Percentiles rank a stretch among this genome's conserved stretches.
Conservation (phyloP, 1,284 basidiomycete genomes). For the Thelephora terrestris region DNA sequence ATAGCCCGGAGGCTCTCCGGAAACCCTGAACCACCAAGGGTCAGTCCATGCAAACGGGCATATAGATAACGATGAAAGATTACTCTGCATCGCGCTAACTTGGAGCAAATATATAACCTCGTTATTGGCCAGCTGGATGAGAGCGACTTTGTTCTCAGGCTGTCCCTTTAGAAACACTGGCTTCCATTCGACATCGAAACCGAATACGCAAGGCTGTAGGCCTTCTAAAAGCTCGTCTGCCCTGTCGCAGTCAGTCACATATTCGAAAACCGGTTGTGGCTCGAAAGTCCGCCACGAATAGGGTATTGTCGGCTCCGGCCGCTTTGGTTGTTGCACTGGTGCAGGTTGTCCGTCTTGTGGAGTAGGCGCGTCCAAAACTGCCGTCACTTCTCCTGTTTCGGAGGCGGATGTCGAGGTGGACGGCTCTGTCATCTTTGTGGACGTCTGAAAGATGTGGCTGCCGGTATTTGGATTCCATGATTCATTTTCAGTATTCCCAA, state of each 20-base stretch:
- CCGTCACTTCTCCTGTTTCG: not conserved
- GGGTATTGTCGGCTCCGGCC: not conserved
- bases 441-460: not conserved
- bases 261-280: not conserved
- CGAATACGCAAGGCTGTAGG: conserved; percentile 30
- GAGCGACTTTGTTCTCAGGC: conserved; percentile 51
- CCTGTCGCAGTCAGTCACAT: not conserved
- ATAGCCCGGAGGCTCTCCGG: conserved; percentile 40
- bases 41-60: not conserved
- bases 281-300: not conserved
- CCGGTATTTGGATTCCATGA: too few relatives aligned
- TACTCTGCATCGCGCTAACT: conserved; percentile 50
- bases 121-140: conserved; percentile 55
- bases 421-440: not conserved
- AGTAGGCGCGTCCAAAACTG: not conserved
- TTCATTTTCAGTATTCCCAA: too few relatives aligned
- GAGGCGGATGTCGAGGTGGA: too few relatives aligned
- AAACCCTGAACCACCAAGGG: conserved; percentile 32
- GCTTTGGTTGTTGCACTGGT: not conserved
- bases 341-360: not conserved
- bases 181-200: conserved; percentile 71
- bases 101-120: conserved; percentile 52
- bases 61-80: conserved; percentile 4
- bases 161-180: conserved; percentile 42
- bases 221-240: conserved; percentile 9